Conservation (phyloP, 768 basidiomycete genomes). For the Kwoniella bestiolae region DNA sequence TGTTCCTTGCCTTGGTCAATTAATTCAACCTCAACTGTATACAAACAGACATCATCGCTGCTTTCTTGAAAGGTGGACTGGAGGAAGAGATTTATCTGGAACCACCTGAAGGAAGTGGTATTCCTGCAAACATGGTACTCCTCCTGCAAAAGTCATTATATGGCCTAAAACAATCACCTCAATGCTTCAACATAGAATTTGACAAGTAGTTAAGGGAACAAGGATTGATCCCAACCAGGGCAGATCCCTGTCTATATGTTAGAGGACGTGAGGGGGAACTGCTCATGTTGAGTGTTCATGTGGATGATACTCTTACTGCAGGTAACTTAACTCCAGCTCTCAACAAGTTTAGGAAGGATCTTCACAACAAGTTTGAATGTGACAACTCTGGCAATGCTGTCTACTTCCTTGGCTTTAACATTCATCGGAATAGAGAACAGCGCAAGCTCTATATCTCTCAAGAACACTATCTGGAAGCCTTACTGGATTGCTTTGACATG, state of each 20-base stretch:
- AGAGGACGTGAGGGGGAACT: too few species aligned
- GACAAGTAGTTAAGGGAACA: too few species aligned
- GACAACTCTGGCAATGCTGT: slow-evolving; percentile 9
- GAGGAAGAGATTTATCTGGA: slow-evolving; percentile 16
- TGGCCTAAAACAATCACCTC: too few species aligned
- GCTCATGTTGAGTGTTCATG: too few species aligned
- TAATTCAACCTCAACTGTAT: slow-evolving; percentile 14
- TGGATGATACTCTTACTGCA: too few species aligned
- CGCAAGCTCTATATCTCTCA: slow-evolving; percentile 24
- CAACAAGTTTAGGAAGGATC: too few species aligned
- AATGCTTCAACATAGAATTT: too few species aligned
- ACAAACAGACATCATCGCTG: slow-evolving; percentile 25
- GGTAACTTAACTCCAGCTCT: too few species aligned
- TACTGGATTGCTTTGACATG: slow-evolving; percentile 14
- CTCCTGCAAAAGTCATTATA: slow-evolving; percentile 23
- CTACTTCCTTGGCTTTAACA: slow-evolving; percentile 48
- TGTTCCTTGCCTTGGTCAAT: slow-evolving; percentile 21
- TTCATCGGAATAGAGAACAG: slow-evolving; percentile 36
- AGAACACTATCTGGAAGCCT: slow-evolving; percentile 11
- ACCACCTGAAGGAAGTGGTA: slow-evolving; percentile 6
- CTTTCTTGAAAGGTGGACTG: slow-evolving; percentile 25
- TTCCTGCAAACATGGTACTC: slow-evolving; percentile 3
- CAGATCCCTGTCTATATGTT: too few species aligned
- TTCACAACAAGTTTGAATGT: too few species aligned
- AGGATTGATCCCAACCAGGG: too few species aligned